phyloP scores from a whole-genome alignment of 768 basidiomycete species.

The Hypholoma sublateritium region DNA sequence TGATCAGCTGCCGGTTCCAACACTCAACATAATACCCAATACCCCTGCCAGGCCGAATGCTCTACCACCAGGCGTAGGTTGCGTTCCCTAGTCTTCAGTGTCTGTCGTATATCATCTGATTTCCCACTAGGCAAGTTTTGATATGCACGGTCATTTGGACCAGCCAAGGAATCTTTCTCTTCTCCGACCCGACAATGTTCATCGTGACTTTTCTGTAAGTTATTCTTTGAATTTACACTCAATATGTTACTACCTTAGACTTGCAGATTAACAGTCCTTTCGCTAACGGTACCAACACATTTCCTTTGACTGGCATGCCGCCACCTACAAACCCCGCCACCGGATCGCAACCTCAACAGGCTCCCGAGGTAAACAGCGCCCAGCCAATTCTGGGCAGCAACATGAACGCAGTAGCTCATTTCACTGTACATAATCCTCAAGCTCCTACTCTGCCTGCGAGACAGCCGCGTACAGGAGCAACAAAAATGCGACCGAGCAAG shows the following conservation, averaged over 20 bases:
- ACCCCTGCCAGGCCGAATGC: too few species aligned
- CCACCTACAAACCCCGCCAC: too few species aligned
- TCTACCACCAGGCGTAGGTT: too few species aligned
- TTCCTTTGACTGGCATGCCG: not conserved
- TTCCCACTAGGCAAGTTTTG: not conserved
- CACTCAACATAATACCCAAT: too few species aligned
- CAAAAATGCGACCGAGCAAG: conserved; percentile 3
- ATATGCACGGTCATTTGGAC: not conserved
- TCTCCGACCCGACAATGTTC: not conserved
- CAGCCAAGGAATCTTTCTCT: not conserved
- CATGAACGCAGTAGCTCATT: too few species aligned
- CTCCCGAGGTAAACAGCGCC: not conserved
- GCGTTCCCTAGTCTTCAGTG: too few species aligned
- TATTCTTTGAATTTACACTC: not conserved
- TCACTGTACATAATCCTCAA: not conserved
- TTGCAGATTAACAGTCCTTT: too few species aligned
- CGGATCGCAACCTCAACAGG: not conserved
- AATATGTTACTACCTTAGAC: not conserved
- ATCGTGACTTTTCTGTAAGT: not conserved
- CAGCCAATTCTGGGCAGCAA: too few species aligned
- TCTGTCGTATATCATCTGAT: too few species aligned
- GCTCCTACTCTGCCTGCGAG: not conserved
- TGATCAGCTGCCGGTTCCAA: too few species aligned
- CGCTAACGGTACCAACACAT: not conserved
- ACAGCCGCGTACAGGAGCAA: not conserved